Percentiles rank a stretch among this genome's conserved stretches.
phyloP scores from a whole-genome alignment of 805 yeast genomes.

The Saccharomycopsis capsularis region DNA sequence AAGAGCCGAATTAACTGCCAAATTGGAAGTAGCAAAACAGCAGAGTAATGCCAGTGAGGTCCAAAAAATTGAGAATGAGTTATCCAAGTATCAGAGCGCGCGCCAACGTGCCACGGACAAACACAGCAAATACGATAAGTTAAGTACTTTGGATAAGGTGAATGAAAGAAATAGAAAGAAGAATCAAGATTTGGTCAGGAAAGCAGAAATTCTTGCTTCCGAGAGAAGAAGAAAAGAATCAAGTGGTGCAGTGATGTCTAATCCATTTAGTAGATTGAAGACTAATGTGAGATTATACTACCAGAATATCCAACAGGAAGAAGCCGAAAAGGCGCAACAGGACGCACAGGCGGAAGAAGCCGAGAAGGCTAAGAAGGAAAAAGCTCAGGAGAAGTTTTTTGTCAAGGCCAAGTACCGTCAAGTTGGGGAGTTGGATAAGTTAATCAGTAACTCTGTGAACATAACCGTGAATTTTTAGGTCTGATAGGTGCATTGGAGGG shows the following conservation, averaged over 20 bases:
- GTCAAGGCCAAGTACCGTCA: conserved; percentile 49
- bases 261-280: conserved; percentile 86
- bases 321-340: conserved; percentile 51
- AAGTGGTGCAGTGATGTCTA: conserved; percentile 35
- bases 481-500: background rate
- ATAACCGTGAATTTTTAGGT: conserved; percentile 1
- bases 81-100: conserved; percentile 35
- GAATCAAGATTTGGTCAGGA: conserved; percentile 68
- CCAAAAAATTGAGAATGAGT: conserved; percentile 40
- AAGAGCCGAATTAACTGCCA: conserved; percentile 64
- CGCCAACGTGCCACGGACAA: conserved; percentile 34
- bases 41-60: conserved; percentile 39
- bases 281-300: conserved; percentile 84
- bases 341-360: conserved; percentile 39
- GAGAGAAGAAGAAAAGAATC: conserved; percentile 41
- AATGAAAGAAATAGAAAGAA: conserved; percentile 80
- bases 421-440: conserved; percentile 50
- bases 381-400: conserved; percentile 29
- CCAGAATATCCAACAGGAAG: conserved; percentile 44
- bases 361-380: conserved; percentile 40
- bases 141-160: conserved; percentile 55
- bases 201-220: conserved; percentile 65
- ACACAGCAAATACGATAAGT: conserved; percentile 25
- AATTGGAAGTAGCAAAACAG: conserved; percentile 68
- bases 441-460: conserved; percentile 29